Base-by-base conservation (phyloP, 768 basidiomycete genomes). In the Hydnum rufescens region DNA sequence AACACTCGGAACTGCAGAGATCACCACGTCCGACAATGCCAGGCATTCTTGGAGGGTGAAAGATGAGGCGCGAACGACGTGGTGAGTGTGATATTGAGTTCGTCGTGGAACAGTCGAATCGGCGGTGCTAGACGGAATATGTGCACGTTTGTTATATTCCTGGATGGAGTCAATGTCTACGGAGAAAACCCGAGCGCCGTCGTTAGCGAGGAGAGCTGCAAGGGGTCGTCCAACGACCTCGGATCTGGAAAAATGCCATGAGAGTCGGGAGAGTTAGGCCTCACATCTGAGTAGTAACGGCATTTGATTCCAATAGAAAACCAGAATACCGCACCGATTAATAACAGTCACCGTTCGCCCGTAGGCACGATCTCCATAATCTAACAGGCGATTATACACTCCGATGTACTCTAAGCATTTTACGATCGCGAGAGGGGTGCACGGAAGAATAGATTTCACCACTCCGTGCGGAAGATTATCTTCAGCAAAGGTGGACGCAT, bases 171-270 rank as follows among this genome's bases (percentile, higher is more conserved):
- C 89, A 53, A 97, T 86, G 64, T 99, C 95, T 3, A 85, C 86
- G 4, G 87, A 92, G 60, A 96, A 80, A 3, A 96, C 95, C 5
- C 89, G 74, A 1, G 93, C 95, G 28, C 95, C 95, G 62, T 99
- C 95, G 62, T 99, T 99, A 2, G 92, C 78, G 39, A 97, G 73
- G 44, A 99, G 70, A 3, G 95, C 95, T 0, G 90, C 93, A n/a
- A 97, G 71, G 8, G 93, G 95, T 55, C 95, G 73, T 18, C 95
- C 95, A 16, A 99, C 95, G 32, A 99, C 95, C 64, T 99, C 95
- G 34, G 87, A 92, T 57, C 89, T 87, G 25, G 44, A 29, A 49
- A 26, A 42, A 19, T 16, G 42, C 8, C 50, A 46, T 28, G 13
- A 13, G 1, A 39, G 36, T 22, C 36, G 22, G 36, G 22, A 39